Evolutionary conservation across 148 eudicot genomes (phyloP).

Genomic region (Cornus florida): DNA sequence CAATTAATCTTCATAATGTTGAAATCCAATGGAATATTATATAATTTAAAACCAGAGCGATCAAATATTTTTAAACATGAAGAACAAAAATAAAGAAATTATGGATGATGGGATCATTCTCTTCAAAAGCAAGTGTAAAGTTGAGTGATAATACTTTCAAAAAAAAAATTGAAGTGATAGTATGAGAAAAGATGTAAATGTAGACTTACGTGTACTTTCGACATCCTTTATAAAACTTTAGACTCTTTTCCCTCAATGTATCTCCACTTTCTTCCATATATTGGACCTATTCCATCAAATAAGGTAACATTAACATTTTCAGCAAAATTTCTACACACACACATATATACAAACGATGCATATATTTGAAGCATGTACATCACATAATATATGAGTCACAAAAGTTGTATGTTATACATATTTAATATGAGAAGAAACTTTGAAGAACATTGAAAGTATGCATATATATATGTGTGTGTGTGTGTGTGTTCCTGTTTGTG

Average conservation of each 20-base stretch:
- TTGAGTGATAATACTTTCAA: background rate
- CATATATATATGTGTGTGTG: background rate
- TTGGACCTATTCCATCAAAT: conserved; percentile 50
- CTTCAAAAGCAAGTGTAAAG: conserved; percentile 5
- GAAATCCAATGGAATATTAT: background rate
- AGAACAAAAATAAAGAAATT: background rate
- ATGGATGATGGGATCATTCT: background rate
- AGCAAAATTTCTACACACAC: background rate
- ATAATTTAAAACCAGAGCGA: background rate
- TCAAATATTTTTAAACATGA: background rate
- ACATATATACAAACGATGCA: background rate
- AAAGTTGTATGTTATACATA: background rate
- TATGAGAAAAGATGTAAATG: conserved; percentile 1
- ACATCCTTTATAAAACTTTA: conserved; percentile 75
- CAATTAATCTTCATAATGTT: background rate
- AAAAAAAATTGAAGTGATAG: background rate
- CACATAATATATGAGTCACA: conserved; percentile 5
- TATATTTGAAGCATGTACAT: background rate
- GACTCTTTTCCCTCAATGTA: conserved; percentile 58
- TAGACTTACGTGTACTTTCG: conserved; percentile 79
- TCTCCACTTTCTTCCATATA: conserved; percentile 77
- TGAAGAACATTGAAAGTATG: background rate
- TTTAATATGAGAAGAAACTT: background rate
- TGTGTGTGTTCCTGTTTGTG: too few relatives aligned
- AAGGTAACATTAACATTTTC: conserved; percentile 1